Percentiles rank a stretch among this genome's conserved stretches.
phyloP scores from a whole-genome alignment of 2,329 filamentous ascomycete genomes.

The Cladobotryum protrusum region DNA sequence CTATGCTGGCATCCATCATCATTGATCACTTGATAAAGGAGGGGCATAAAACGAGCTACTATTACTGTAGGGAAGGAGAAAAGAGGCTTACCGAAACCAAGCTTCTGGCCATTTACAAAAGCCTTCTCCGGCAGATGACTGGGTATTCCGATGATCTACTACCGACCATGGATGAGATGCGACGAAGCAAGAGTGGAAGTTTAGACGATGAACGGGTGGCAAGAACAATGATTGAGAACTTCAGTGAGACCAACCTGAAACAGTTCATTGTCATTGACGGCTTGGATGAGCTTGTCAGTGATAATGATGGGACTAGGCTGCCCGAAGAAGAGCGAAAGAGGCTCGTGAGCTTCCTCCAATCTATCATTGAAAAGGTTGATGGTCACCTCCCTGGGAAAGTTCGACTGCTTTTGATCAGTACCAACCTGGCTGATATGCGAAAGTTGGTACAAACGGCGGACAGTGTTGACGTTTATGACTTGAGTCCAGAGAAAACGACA shows the following conservation, averaged over 20 bases:
- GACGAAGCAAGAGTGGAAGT: neutral
- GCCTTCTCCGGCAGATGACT: neutral
- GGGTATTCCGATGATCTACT: neutral
- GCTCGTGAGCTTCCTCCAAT: neutral
- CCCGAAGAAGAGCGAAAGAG: neutral
- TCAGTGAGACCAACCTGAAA: neutral
- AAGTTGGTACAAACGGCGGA: neutral
- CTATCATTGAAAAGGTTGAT: neutral
- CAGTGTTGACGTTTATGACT: neutral
- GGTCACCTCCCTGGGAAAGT: neutral
- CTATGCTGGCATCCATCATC: neutral
- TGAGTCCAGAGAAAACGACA: neutral
- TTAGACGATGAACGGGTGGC: neutral
- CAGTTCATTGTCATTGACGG: neutral
- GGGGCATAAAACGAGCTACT: neutral
- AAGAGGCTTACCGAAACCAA: neutral
- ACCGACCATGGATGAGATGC: neutral
- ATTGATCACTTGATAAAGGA: neutral
- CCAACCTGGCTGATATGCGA: neutral
- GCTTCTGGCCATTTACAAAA: neutral
- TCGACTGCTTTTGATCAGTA: neutral
- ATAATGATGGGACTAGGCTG: too few species aligned
- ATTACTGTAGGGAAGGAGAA: neutral
- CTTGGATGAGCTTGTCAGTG: neutral
- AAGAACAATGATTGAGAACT: neutral